phyloP scores from a whole-genome alignment of 164 flowering plant genomes.

The Tetracentron sinense region DNA sequence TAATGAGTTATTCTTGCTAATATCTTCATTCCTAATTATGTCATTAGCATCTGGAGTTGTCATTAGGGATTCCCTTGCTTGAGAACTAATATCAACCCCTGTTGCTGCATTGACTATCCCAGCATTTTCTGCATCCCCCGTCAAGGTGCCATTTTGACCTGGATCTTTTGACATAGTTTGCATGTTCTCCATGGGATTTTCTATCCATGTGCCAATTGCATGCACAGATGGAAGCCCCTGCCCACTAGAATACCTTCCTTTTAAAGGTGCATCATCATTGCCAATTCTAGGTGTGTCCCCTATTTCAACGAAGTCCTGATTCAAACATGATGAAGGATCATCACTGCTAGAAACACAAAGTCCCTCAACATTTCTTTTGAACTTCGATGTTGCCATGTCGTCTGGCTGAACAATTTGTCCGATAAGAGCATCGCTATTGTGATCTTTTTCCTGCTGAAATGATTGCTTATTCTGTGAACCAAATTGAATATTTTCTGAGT shows the following conservation, averaged over 20 bases:
- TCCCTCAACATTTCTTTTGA: slow-evolving; percentile 18
- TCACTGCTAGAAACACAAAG: slow-evolving; percentile 5
- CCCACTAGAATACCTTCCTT: slow-evolving; percentile 9
- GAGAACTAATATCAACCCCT: slow-evolving; percentile 11
- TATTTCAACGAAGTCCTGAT: slow-evolving; percentile 7
- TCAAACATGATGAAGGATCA: slow-evolving; percentile 15
- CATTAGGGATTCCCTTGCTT: slow-evolving; percentile 14
- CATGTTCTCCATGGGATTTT: slow-evolving; percentile 7
- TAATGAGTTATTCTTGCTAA: slow-evolving; percentile 4
- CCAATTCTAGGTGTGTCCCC: slow-evolving; percentile 7
- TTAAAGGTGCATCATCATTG: slow-evolving; percentile 5
- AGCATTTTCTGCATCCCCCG: slow-evolving; percentile 18
- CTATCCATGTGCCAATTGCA: slow-evolving; percentile 8
- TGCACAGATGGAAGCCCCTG: slow-evolving; percentile 14
- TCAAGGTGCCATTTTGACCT: slow-evolving; percentile 9
- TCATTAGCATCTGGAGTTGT: slow-evolving; percentile 19
- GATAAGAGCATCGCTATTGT: slow-evolving; percentile 2
- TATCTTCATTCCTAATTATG: slow-evolving; percentile 7
- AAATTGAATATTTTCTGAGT: slow-evolving; percentile 14
- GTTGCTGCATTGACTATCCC: slow-evolving; percentile 8
- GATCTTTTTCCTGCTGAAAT: slow-evolving; percentile 16
- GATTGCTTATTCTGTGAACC: slow-evolving; percentile 6
- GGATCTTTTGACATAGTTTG: slow-evolving; percentile 14
- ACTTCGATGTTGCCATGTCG: slow-evolving; percentile 9
- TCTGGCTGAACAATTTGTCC: slow-evolving; percentile 19